Percentiles rank a stretch among this genome's conserved stretches.
phyloP scores from a whole-genome alignment of 2,329 filamentous ascomycete species.

The Fusarium chuoi region DNA sequence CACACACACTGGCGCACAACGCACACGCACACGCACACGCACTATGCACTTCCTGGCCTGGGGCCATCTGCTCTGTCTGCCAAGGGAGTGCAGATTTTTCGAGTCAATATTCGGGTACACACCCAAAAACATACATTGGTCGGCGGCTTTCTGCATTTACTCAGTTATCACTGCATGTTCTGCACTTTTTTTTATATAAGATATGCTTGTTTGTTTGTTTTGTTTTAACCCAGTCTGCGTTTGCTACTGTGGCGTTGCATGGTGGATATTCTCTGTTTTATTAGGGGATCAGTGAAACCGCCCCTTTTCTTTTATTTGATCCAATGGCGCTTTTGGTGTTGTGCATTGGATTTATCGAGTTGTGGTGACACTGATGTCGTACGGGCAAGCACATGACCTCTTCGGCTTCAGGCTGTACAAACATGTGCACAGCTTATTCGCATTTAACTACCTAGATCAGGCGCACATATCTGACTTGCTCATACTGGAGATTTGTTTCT shows the following conservation, averaged over 20 bases:
- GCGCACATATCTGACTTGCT: slow-evolving; percentile 13
- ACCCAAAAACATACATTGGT: slow-evolving; percentile 23
- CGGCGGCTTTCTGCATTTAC: slow-evolving; percentile 28
- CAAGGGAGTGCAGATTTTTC: background rate
- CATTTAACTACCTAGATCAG: slow-evolving; percentile 34
- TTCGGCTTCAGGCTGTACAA: slow-evolving; percentile 9
- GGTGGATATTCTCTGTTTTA: background rate
- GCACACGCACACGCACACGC: background rate
- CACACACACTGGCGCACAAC: background rate
- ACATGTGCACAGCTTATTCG: slow-evolving; percentile 18
- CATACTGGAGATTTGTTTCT: slow-evolving; percentile 23
- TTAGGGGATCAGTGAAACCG: background rate
- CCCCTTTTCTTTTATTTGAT: background rate
- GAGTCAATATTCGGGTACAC: slow-evolving; percentile 1
- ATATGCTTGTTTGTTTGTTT: background rate
- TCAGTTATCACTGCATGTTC: slow-evolving; percentile 10
- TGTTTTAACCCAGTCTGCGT: background rate
- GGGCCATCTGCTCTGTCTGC: background rate
- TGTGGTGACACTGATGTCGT: slow-evolving; percentile 21
- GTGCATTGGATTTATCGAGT: background rate
- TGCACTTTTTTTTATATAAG: background rate
- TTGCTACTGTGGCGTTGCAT: slow-evolving; percentile 11
- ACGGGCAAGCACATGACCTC: slow-evolving; percentile 19
- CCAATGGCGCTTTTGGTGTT: slow-evolving; percentile 19
- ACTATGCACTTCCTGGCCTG: background rate